Evolutionary conservation across 371 early-diverging fungal species (phyloP), one percentile per base, ranked within the genome.

Genomic region (Polyrhizophydium stewartii): DNA sequence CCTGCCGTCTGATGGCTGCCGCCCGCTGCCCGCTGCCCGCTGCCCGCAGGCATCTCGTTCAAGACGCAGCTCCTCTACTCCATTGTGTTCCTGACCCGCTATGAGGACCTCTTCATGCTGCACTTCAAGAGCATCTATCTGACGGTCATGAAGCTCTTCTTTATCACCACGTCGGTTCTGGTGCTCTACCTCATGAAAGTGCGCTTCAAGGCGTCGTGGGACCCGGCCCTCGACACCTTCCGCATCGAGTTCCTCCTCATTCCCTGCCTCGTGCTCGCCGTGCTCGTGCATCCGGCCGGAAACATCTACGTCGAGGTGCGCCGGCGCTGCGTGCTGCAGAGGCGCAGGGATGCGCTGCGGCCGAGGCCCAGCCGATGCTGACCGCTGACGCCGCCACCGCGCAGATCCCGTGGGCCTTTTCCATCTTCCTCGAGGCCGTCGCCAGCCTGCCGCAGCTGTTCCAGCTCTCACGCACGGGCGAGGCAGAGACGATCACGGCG

Each of bases 361-460:
- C n/a, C n/a, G n/a, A n/a, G n/a, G n/a, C n/a, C n/a, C n/a, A n/a
- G n/a, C n/a, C n/a, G n/a, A n/a, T n/a, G n/a, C n/a, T n/a, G n/a
- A n/a, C n/a, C n/a, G n/a, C n/a, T n/a, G 35, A 35, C 3, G 7
- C 7, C 13, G 35, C 35, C 35, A 13, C 35, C 35, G 35, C 10
- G 10, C 67, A 93, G 92, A 75, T 93, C 24, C 66, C 94, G 2
- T 99, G 98, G 95, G 82, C 92, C 2, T 97, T 96, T 73, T 98
- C 98, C 17, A 88, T 99, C 59, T 94, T 92, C 71, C 83, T 99
- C 40, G 99, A 99, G 74, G 81, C 94, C 7, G 95, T 98, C 0
- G 97, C 99, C 2, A 98, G 99, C 77, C 71, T 99, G 56, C 99
- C 99, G 22, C 99, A 99, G 74, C 85, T 99, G 28, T 94, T 94